A percentile compares a stretch with the other conserved stretches of the same genome.
Conservation (phyloP, 768 basidiomycete genomes). For the Mycena vitilis region DNA sequence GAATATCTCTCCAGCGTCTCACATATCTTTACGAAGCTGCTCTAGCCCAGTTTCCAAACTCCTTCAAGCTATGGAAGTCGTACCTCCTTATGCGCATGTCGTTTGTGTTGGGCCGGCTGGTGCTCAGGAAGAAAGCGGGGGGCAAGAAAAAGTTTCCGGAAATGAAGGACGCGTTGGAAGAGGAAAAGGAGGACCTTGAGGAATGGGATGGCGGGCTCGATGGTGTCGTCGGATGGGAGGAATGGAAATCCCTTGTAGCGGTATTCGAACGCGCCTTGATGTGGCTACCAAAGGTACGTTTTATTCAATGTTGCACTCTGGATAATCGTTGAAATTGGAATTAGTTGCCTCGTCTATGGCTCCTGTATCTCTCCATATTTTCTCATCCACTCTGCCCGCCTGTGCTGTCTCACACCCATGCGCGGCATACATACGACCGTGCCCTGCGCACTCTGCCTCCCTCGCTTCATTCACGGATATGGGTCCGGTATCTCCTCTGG, state of each 20-base stretch:
- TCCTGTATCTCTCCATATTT: constrained; percentile 92
- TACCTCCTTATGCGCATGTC: constrained; percentile 87
- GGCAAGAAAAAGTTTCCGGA: constrained; percentile 93
- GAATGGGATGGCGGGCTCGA: constrained; percentile 91
- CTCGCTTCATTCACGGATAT: constrained; percentile 90
- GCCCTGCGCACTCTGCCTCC: constrained; percentile 94
- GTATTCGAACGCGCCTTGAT: constrained; percentile 93
- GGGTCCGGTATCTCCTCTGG: constrained; percentile 94
- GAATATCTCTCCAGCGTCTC: constrained; percentile 83
- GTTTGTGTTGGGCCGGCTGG: constrained; percentile 85
- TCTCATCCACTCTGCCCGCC: constrained; percentile 91
- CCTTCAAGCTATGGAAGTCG: constrained; percentile 96
- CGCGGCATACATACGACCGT: constrained; percentile 93
- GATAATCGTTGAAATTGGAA: constrained; percentile 22
- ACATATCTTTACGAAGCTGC: constrained; percentile 96
- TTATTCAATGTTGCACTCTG: constrained; percentile 8
- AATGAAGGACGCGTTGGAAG: constrained; percentile 90
- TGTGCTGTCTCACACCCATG: constrained; percentile 86
- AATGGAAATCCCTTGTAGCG: constrained; percentile 92
- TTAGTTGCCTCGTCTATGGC: constrained; percentile 93
- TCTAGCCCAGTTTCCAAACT: constrained; percentile 85
- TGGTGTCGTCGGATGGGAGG: constrained; percentile 92
- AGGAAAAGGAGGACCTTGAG: constrained; percentile 82
- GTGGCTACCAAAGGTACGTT: constrained; percentile 90
- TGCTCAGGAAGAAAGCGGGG: constrained; percentile 80